Conservation (phyloP, 2,329 filamentous ascomycete genomes). For the Westerdykella ornata region DNA sequence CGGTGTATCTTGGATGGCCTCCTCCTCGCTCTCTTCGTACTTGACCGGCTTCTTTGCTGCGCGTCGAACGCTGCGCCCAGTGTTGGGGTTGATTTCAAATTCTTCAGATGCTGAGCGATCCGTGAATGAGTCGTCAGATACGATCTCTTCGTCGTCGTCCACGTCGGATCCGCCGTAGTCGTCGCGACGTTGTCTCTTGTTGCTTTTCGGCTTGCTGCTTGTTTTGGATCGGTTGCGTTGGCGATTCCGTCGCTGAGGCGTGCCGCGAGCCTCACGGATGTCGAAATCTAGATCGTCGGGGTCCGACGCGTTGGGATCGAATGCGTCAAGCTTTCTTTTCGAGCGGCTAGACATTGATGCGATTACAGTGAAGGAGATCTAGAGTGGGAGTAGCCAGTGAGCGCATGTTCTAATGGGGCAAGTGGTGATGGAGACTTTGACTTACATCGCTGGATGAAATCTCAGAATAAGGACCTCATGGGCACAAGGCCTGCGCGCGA, state of each 20-base stretch:
- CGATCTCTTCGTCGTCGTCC: conserved; percentile 45
- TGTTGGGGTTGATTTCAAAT: conserved; percentile 49
- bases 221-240: conserved; percentile 21
- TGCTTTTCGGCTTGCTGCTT: conserved; percentile 21
- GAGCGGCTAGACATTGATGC: conserved; percentile 32
- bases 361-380: conserved; percentile 11
- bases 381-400: neutral
- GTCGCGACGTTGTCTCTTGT: conserved; percentile 30
- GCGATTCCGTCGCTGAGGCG: conserved; percentile 24
- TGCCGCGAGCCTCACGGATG: conserved; percentile 21
- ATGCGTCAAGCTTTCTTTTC: conserved; percentile 36
- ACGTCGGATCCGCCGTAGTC: conserved; percentile 32
- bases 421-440: conserved; percentile 1
- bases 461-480: conserved; percentile 17
- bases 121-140: conserved; percentile 41
- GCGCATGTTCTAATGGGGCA: neutral
- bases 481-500: conserved; percentile 17
- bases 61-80: conserved; percentile 51
- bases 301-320: conserved; percentile 37
- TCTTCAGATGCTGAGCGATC: conserved; percentile 40
- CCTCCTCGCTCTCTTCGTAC: conserved; percentile 52
- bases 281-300: conserved; percentile 37
- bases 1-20: conserved; percentile 38
- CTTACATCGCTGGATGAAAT: conserved; percentile 20
- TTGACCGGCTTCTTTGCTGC: conserved; percentile 50